Evolutionary conservation across 2,329 filamentous ascomycete species (phyloP), one percentile per base, ranked within the genome.

Genomic region (Colletotrichum eremochloae): DNA sequence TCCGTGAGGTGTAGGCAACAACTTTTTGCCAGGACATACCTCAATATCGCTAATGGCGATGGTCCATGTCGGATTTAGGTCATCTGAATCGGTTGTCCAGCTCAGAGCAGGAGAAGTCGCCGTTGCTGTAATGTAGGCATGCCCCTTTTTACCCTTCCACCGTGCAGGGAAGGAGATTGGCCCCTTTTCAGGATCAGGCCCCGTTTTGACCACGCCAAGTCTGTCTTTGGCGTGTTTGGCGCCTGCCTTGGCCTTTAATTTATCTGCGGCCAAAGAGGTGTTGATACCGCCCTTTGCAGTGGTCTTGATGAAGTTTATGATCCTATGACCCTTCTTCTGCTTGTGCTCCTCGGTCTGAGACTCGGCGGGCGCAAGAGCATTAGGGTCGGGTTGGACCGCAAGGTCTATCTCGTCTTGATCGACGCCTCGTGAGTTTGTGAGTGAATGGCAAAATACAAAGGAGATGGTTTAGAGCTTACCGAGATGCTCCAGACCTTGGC

Each of bases 111-210:
- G 92, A 7, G 90, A 90, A 0, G 91, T 92, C 0, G 91, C 88
- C 46, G 88, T 89, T 0, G 88, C 89, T 0, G 88, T 90, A 74
- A 96, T 90, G 77, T 93, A 94, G 0, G 91, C 88, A 71, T 92
- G 89, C 0, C 94, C 94, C 77, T 91, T 92, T 76, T 91, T 88
- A 11, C 94, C 93, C 29, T 90, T 85, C 77, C 87, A 93, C 5
- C 94, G 86, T 0, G 88, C 91, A 38, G 91, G 90, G 82, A 96
- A 97, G n/a, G 92, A 91, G 0, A 95, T 85, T 0, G 94, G 94
- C 0, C 94, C 94, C 0, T 88, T 86, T 1, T 84, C 80, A 1
- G 86, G 82, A 9, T 83, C 78, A 14, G 82, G 80, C 4, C 63
- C 31, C 38, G 82, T 77, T 11, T 83, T 85, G 1, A 96, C 84